Evolutionary conservation across 2,329 filamentous ascomycete genomes (phyloP), one percentile per base, ranked within the genome.

Genomic region (Alternaria angustiovoidea): DNA sequence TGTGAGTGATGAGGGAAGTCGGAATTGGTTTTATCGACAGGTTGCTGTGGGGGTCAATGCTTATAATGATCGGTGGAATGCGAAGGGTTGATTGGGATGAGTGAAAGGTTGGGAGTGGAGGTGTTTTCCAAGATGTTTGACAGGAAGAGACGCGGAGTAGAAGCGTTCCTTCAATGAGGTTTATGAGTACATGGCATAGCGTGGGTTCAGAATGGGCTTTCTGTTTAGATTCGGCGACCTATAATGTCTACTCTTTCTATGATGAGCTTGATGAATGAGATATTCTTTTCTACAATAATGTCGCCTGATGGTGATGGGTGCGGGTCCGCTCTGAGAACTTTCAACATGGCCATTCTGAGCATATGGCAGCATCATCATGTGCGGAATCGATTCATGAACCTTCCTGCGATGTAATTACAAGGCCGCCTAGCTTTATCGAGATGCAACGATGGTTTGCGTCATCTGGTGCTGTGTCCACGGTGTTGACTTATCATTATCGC

Each of bases 1-100:
- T 0, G 91, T 98, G 6, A 90, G 89, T n/a, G 93, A 97, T 71
- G 94, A 97, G 79, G 91, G 89, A 61, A 83, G 82, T 47, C 80
- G 88, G 72, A 89, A 90, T 72, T 90, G 87, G 87, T 78, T 90
- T 66, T 90, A 90, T 69, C 82, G 79, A 65, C 88, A 89, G 78
- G 87, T 90, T 73, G 87, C 87, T 51, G 81, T 90, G 76, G 87
- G 87, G 65, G 87, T 89, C 32, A 89, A 89, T 81, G 87, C 87
- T 54, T 89, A 88, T 75, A 89, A 89, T 73, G 87, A 89, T 71
- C 86, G 85, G 74, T 89, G 88, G 80, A 88, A 87, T 77, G 85
- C 85, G 18, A 87, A 86, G 76, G 85, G 86, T 60, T 83, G 42
- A 63, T 52, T 24, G 43, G 49, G 47, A 41, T 54, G 41, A 24